Conservation (phyloP, 1,139 yeast genomes). For the Debaryomyces udenii region DNA sequence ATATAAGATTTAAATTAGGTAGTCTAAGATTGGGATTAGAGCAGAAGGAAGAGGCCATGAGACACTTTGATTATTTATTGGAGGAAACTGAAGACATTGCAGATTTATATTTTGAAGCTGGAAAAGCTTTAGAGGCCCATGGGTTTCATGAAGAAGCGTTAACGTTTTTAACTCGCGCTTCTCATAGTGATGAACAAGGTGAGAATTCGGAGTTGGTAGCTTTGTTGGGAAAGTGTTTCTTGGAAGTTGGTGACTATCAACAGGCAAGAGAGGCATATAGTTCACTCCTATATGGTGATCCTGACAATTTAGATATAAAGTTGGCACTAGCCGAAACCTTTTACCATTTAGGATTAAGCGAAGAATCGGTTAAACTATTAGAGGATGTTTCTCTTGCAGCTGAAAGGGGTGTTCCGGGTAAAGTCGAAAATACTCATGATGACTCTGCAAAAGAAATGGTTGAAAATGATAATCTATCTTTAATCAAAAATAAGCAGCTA, state of each 20-base stretch:
- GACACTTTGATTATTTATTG: slow-evolving; percentile 60
- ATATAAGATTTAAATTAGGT: slow-evolving; percentile 82
- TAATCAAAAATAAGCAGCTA: slow-evolving; percentile 29
- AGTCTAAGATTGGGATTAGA: slow-evolving; percentile 67
- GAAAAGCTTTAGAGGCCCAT: slow-evolving; percentile 66
- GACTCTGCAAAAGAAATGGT: slow-evolving; percentile 16
- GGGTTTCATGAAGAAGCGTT: slow-evolving; percentile 76
- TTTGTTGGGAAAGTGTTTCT: slow-evolving; percentile 76
- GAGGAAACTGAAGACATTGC: slow-evolving; percentile 63
- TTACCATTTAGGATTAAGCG: slow-evolving; percentile 69
- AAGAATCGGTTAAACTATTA: slow-evolving; percentile 60
- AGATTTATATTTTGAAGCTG: slow-evolving; percentile 80
- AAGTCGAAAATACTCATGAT: slow-evolving; percentile 20
- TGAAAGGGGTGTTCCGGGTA: slow-evolving; percentile 22
- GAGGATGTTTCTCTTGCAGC: slow-evolving; percentile 46
- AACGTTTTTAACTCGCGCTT: slow-evolving; percentile 58
- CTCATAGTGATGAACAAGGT: slow-evolving; percentile 49
- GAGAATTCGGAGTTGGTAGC: slow-evolving; percentile 53
- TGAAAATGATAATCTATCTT: slow-evolving; percentile 19
- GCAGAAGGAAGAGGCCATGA: slow-evolving; percentile 68
- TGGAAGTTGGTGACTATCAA: slow-evolving; percentile 69
- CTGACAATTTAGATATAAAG: slow-evolving; percentile 70
- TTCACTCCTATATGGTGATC: slow-evolving; percentile 58
- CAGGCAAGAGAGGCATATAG: slow-evolving; percentile 71
- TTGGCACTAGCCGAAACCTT: slow-evolving; percentile 82